Base-by-base conservation (phyloP, 148 eudicot genomes). In the Rhododendron williamsianum region DNA sequence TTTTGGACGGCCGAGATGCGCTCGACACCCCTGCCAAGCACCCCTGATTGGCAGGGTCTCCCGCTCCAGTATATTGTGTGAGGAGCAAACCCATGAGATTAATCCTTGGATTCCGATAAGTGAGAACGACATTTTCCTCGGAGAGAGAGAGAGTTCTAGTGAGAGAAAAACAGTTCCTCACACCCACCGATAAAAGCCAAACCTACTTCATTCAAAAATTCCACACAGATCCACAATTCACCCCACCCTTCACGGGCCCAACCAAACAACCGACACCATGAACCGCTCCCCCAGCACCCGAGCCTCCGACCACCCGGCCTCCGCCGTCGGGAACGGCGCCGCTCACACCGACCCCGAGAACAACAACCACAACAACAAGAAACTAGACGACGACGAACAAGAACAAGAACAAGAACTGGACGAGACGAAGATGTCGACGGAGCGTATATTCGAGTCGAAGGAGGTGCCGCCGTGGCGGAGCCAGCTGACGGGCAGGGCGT, bases 401-500 rank as follows among this genome's bases (percentile, higher is more conserved):
- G 27, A 8, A 65, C 27, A 45, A 19, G 27, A 8, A 48, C 43
- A 4, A 13, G 77, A 27, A 63, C 8, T 0, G 11, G 84, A 82
- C 30, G 81, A 74, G 2, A 82, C 35, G 3, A 83, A 46, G 9
- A 0, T 25, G 2, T 88, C 91, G 6, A 83, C 90, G 13, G 96
- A 92, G 89, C 85, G 67, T 81, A 80, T 87, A 9, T 93, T 92
- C 87, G 93, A 87, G 83, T 63, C 56, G 56, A 84, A 86, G 76
- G 89, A 87, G 83, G 92, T 93, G 30, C 96, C 94, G 38, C 19
- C 92, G 25, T 93, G 96, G 96, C 85, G 83, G 85, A 88, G 80
- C 43, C 96, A 93, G 84, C 84, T 93, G 11, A 93, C 96, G 0
- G 16, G 91, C 0, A 81, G 96, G 69, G 93, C 93, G 0, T 89